Conservation (phyloP, 192 early-diverging fungal species). For the Backusella psychrophila region DNA sequence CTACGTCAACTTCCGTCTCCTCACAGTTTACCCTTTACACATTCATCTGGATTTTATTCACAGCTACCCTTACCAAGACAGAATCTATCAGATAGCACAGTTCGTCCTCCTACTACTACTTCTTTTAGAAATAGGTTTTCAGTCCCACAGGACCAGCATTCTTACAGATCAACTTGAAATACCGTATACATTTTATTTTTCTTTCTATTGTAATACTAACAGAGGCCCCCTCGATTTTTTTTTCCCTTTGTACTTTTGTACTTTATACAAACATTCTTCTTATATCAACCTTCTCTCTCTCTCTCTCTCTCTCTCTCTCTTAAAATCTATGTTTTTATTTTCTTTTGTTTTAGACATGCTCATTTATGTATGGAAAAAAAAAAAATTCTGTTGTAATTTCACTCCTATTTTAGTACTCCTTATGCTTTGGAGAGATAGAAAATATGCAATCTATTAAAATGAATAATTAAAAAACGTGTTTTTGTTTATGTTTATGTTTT, state of each 20-base stretch:
- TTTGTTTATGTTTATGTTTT: too few species aligned
- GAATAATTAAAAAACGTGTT: not conserved
- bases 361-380: not conserved
- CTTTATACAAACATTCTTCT: not conserved
- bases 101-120: not conserved
- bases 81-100: not conserved
- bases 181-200: too few species aligned
- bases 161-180: not conserved
- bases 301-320: not conserved
- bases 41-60: not conserved
- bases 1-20: not conserved
- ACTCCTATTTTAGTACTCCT: conserved; percentile 5
- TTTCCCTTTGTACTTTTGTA: not conserved
- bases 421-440: not conserved
- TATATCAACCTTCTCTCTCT: not conserved
- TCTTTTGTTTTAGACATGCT: not conserved
- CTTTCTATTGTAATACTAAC: too few species aligned
- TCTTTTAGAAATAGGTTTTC: not conserved
- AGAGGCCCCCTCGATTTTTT: not conserved
- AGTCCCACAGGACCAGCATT: not conserved
- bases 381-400: not conserved
- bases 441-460: conserved; percentile 1
- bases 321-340: not conserved
- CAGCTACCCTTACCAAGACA: conserved; percentile 1
- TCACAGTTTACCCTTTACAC: not conserved